phyloP scores from a whole-genome alignment of 176 grass and related monocot species.

The Cenchrus fungigraminus region DNA sequence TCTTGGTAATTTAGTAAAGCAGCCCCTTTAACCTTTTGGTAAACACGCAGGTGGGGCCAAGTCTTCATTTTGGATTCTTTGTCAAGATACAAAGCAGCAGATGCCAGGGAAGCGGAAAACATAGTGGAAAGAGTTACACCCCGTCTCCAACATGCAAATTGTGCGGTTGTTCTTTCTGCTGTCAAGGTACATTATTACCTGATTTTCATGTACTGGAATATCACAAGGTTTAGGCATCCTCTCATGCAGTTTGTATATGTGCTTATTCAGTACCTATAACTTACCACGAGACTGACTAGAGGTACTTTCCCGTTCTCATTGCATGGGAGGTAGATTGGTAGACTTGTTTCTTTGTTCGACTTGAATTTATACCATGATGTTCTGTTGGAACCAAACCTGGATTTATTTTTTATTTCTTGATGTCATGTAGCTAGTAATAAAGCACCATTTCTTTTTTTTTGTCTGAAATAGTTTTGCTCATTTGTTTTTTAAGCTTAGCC shows the following conservation, averaged over 20 bases:
- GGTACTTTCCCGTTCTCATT: constrained; percentile 8
- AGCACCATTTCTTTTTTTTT: constrained; percentile 1
- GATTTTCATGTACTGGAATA: constrained; percentile 22
- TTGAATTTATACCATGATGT: constrained; percentile 4
- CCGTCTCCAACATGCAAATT: constrained; percentile 99
- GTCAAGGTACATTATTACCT: constrained; percentile 73
- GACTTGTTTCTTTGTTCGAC: constrained; percentile 9
- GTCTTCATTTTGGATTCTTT: constrained; percentile 99
- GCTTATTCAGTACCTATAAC: constrained; percentile 32
- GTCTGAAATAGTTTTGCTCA: neutral
- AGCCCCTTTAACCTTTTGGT: constrained; percentile 29
- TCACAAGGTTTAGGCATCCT: constrained; percentile 10
- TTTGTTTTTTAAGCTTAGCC: constrained; percentile 1
- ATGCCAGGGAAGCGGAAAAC: constrained; percentile 93
- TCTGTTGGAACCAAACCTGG: neutral
- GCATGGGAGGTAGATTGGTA: constrained; percentile 13
- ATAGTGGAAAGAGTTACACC: constrained; percentile 93
- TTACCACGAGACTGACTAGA: neutral
- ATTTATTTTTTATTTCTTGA: neutral
- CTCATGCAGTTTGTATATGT: constrained; percentile 22
- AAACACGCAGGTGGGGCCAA: constrained; percentile 83
- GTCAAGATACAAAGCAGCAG: constrained; percentile 81
- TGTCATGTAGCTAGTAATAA: neutral
- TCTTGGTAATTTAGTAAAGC: neutral
- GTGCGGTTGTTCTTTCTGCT: constrained; percentile 97